Evolutionary conservation across 345 rosid genomes (phyloP), one percentile per base, ranked within the genome.

Genomic region (Dimocarpus longan): DNA sequence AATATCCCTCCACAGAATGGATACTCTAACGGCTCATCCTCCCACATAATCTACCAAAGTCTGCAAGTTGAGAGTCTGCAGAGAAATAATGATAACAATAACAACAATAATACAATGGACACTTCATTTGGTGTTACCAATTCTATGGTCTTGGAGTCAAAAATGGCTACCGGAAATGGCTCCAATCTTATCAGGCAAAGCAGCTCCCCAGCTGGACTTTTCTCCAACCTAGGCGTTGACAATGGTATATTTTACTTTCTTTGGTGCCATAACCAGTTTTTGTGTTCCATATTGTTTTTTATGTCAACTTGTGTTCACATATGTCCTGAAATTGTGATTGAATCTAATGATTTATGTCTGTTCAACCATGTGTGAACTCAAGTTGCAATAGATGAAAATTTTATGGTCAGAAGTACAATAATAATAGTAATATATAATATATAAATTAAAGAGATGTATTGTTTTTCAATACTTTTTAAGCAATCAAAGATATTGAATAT

Each of bases 191-290:
- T 68, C 15, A 71, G 90, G 84, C 92, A 86, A 70, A 78, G 59
- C 85, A 89, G 91, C 81, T 87, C 92, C 43, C 90, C 93, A 11
- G 85, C 93, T 76, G 90, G 84, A 72, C 32, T 89, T 77, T 84
- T 86, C 84, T 86, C 90, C 78, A 82, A 78, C 66, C 72, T 78
- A 18, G 80, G 76, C 80, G 80, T 84, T 46, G 90, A 85, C 71
- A 85, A 84, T 72, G 94, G 94, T 90, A 83, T 50, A 4, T 21
- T 66, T 21, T 56, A 71, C 18, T 62, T 60, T 69, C 4, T 42
- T 68, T 12, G 21, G 76, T 60, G 48, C 26, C 10, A 65, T n/a
- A 13, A 9, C 11, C 13, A 5, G 65, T 50, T n/a, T 52, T 18
- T 43, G 21, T 28, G 21, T 28, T 9, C 0, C 22, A 8, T 19